phyloP scores from a whole-genome alignment of 305 asterid genomes.

The Fraxinus ornus region DNA sequence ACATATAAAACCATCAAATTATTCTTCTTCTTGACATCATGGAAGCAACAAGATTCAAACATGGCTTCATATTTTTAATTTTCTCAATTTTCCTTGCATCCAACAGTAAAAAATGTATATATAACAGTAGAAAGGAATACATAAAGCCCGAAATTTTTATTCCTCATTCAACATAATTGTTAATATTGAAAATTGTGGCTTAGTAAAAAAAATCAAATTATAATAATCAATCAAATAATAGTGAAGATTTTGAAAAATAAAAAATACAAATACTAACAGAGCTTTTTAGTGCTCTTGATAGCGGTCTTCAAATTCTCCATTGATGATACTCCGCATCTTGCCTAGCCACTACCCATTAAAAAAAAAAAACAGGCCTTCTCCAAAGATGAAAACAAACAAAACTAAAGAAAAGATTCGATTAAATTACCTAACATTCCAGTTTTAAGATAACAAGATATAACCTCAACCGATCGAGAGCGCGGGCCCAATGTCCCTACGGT shows the following conservation, averaged over 20 bases:
- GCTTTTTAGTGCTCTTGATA: too few relatives aligned
- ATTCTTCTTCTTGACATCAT: background rate
- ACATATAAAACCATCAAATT: background rate
- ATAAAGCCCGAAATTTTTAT: background rate
- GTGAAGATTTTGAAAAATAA: too few relatives aligned
- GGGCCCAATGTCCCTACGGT: too few relatives aligned
- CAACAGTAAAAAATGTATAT: background rate
- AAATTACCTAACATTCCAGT: background rate
- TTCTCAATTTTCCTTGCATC: background rate
- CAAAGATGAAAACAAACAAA: background rate
- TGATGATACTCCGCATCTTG: too few relatives aligned
- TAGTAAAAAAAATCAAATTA: too few relatives aligned
- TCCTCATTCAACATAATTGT: background rate
- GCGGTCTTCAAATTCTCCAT: too few relatives aligned
- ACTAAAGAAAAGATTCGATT: conserved; percentile 13
- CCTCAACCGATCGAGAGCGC: too few relatives aligned
- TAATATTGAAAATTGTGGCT: too few relatives aligned
- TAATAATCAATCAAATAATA: too few relatives aligned
- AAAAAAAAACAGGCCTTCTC: background rate
- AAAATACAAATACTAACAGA: too few relatives aligned
- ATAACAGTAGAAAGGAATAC: background rate
- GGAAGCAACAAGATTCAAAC: background rate
- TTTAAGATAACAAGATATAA: too few relatives aligned
- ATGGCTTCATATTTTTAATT: background rate
- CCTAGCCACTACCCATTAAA: too few relatives aligned